Evolutionary conservation across 805 yeast genomes (phyloP), one percentile per base, ranked within the genome.

Genomic region (Pichia thaimueangensis): DNA sequence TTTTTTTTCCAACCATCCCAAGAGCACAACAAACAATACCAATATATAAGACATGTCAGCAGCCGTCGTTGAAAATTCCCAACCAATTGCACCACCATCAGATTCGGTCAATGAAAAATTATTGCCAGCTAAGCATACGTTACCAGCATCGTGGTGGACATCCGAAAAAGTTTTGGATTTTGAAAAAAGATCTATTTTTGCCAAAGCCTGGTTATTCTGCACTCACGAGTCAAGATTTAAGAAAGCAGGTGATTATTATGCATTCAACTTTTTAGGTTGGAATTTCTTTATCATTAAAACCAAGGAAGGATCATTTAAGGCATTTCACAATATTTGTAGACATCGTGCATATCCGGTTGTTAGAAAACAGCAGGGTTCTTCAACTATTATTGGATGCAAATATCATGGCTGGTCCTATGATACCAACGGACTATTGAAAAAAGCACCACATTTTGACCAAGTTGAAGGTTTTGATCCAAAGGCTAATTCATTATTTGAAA

Each of bases 121-220:
- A 28, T 48, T 61, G 29, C 69, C 68, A 19, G 69, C 70, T 23
- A 64, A 63, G 45, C 77, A 76, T 59, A 77, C 83, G 0, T 65
- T 77, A 35, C 83, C 83, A 23, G 78, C 82, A 10, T 73, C 80
- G 16, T 77, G 82, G 82, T 77, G 81, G 81, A 73, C 74, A 16
- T 73, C 80, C 10, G 75, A 73, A 42, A 73, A 73, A 46, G 71
- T 77, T 36, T 73, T 72, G 52, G 81, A 77, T 34, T 63, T 76
- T 43, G 83, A 77, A 54, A 77, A 73, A 51, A 65, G 80, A 52
- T 70, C 82, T 13, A 67, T 77, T 46, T 77, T 77, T 58, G 66
- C 70, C 53, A 70, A 73, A 55, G 63, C 78, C 22, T 77, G 83
- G 83, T 54, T 77, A 39, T 76, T 60, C 57, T 69, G 74, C 42